Conservation (phyloP, 1,284 basidiomycete species). For the Athelia sp. region DNA sequence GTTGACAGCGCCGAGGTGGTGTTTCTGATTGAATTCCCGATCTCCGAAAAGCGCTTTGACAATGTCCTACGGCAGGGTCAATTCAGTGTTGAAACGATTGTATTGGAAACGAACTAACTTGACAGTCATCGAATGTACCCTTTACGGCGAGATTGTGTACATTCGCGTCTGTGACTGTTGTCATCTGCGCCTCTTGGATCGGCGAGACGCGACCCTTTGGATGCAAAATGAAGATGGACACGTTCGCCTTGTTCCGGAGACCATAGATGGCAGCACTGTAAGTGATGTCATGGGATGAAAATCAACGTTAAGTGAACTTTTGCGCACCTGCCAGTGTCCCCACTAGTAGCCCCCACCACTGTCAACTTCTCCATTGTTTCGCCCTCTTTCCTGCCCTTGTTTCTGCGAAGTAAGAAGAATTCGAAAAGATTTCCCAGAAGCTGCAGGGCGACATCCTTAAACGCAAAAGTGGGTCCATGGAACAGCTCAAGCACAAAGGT, state of each 20-base stretch:
- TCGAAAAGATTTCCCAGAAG: slow-evolving; percentile 96
- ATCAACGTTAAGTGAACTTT: background rate
- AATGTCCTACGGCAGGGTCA: slow-evolving; percentile 62
- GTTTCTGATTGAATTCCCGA: slow-evolving; percentile 80
- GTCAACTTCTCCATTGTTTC: slow-evolving; percentile 75
- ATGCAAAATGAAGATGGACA: slow-evolving; percentile 97
- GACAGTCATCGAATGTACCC: slow-evolving; percentile 97
- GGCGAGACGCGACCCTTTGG: slow-evolving; percentile 97
- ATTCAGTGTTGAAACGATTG: background rate
- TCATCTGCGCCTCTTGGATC: slow-evolving; percentile 99
- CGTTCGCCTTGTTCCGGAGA: slow-evolving; percentile 86
- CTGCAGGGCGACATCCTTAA: slow-evolving; percentile 98
- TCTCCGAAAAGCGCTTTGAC: slow-evolving; percentile 95
- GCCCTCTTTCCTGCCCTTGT: slow-evolving; percentile 52
- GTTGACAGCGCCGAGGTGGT: slow-evolving; percentile 94
- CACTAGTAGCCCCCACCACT: slow-evolving; percentile 94
- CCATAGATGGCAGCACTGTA: slow-evolving; percentile 95
- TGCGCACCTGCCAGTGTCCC: slow-evolving; percentile 89
- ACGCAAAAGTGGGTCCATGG: slow-evolving; percentile 98
- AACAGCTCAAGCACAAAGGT: slow-evolving; percentile 87
- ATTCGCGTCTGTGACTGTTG: slow-evolving; percentile 91
- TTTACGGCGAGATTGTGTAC: slow-evolving; percentile 94
- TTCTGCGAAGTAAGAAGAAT: slow-evolving; percentile 85
- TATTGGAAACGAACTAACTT: slow-evolving; percentile 41
- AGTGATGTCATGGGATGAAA: background rate